A percentile compares a stretch with the other conserved stretches of the same genome.
Conservation (phyloP, 495 filamentous ascomycete genomes). For the Rostrohypoxylon terebratum region DNA sequence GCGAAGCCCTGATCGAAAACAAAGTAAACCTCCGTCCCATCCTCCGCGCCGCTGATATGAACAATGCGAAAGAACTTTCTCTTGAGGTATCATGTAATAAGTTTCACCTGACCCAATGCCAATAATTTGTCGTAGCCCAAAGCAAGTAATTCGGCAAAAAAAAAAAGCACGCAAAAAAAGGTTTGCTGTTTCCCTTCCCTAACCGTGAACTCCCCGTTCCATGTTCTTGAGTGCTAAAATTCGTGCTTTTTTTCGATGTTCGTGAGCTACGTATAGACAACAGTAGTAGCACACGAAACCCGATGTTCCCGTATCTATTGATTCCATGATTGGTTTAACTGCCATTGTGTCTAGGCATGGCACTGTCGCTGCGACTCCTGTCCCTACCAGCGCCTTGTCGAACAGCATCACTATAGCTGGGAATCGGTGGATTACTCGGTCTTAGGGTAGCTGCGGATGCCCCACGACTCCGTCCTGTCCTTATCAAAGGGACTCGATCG, state of each 20-base stretch:
- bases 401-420: slow-evolving; percentile 76
- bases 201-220: slow-evolving; percentile 43
- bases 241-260: slow-evolving; percentile 24
- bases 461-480: slow-evolving; percentile 55
- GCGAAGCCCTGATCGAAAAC: slow-evolving; percentile 13
- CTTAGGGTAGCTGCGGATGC: slow-evolving; percentile 57
- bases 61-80: slow-evolving; percentile 41
- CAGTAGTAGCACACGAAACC: slow-evolving; percentile 26
- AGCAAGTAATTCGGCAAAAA: slow-evolving; percentile 20
- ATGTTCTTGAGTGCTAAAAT: slow-evolving; percentile 33
- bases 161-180: slow-evolving; percentile 12
- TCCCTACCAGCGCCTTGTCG: slow-evolving; percentile 62
- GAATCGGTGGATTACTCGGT: slow-evolving; percentile 65
- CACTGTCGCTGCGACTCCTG: slow-evolving; percentile 57
- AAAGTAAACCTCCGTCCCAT: slow-evolving; percentile 17
- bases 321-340: slow-evolving; percentile 14
- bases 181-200: slow-evolving; percentile 28
- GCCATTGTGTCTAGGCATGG: slow-evolving; percentile 36
- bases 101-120: slow-evolving; percentile 44
- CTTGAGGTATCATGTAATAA: slow-evolving; percentile 44
- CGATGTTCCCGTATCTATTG: slow-evolving; percentile 3
- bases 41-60: slow-evolving; percentile 22
- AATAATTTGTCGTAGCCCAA: slow-evolving; percentile 41
- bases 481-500: slow-evolving; percentile 56
- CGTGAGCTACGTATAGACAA: slow-evolving; percentile 39